Percentiles rank a stretch among this genome's conserved stretches.
phyloP scores from a whole-genome alignment of 768 basidiomycete species.

The Crassisporium funariophilum region DNA sequence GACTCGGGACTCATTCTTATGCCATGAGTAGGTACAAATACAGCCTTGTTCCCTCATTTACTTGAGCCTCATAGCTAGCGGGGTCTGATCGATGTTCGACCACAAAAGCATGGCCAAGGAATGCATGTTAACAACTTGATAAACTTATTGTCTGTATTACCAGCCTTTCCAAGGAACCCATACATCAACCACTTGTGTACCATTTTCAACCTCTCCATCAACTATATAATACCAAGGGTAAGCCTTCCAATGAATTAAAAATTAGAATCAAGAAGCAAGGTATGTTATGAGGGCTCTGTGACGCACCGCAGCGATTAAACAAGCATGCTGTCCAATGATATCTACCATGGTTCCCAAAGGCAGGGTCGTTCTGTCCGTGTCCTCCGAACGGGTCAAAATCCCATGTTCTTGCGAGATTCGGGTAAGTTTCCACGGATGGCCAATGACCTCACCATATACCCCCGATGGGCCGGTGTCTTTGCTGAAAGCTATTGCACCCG shows the following conservation, averaged over 20 bases:
- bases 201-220: slow-evolving; percentile 56
- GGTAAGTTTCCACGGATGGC: slow-evolving; percentile 63
- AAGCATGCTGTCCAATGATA: slow-evolving; percentile 86
- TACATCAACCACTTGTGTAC: slow-evolving; percentile 67
- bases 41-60: too few species aligned
- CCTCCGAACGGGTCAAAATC: slow-evolving; percentile 48
- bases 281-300: background rate
- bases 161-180: slow-evolving; percentile 95
- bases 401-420: slow-evolving; percentile 82
- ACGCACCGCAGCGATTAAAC: slow-evolving; percentile 69
- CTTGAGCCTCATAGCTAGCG: too few species aligned
- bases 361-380: slow-evolving; percentile 33
- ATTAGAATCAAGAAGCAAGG: background rate
- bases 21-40: too few species aligned
- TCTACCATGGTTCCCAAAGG: slow-evolving; percentile 64
- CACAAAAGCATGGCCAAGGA: too few species aligned
- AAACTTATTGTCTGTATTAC: slow-evolving; percentile 40
- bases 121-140: slow-evolving; percentile 1
- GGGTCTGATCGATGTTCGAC: too few species aligned
- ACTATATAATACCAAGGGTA: slow-evolving; percentile 86
- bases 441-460: slow-evolving; percentile 73
- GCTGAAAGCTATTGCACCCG: slow-evolving; percentile 84
- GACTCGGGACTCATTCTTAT: too few species aligned
- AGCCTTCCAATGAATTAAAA: slow-evolving; percentile 33
- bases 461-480: slow-evolving; percentile 80